Conservation (phyloP, 208 protist species). For the Porcisia deanei region DNA sequence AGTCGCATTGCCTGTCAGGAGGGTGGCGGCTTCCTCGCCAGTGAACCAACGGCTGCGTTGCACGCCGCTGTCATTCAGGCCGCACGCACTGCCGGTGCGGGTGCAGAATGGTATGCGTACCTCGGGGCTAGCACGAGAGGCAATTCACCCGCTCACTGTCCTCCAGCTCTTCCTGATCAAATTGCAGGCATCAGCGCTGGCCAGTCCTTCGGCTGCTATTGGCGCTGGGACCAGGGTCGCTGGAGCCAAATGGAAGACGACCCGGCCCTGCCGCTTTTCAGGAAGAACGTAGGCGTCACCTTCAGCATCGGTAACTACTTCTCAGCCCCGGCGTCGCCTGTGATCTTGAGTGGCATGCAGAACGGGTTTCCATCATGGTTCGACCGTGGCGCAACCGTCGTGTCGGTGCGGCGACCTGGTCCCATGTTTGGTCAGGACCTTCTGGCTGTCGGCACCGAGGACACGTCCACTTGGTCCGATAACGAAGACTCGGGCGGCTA, state of each 20-base stretch:
- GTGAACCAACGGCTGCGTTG: conserved; percentile 25
- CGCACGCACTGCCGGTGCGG: conserved; percentile 9
- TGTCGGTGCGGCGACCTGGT: conserved; percentile 22
- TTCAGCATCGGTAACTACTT: conserved; percentile 39
- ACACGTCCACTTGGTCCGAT: conserved; percentile 36
- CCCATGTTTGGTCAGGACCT: conserved; percentile 23
- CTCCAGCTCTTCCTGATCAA: conserved; percentile 4
- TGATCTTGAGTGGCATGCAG: background rate
- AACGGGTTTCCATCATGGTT: conserved; percentile 20
- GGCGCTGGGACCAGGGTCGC: conserved; percentile 48
- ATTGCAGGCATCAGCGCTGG: background rate
- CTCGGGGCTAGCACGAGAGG: conserved; percentile 30
- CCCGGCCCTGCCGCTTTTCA: conserved; percentile 8
- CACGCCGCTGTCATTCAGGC: conserved; percentile 24
- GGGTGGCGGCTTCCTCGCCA: conserved; percentile 32
- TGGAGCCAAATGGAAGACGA: conserved; percentile 34
- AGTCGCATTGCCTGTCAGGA: conserved; percentile 23
- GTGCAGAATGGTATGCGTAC: conserved; percentile 34
- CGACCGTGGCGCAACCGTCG: background rate
- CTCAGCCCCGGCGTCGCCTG: background rate
- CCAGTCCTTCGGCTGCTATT: conserved; percentile 34
- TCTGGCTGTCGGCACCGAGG: conserved; percentile 14
- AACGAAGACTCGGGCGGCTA: conserved; percentile 33
- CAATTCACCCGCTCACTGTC: conserved; percentile 5
- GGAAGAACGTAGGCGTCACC: conserved; percentile 21